Evolutionary conservation across 2,329 filamentous ascomycete species (phyloP).

Genomic region (Aspergillus tamarii): DNA sequence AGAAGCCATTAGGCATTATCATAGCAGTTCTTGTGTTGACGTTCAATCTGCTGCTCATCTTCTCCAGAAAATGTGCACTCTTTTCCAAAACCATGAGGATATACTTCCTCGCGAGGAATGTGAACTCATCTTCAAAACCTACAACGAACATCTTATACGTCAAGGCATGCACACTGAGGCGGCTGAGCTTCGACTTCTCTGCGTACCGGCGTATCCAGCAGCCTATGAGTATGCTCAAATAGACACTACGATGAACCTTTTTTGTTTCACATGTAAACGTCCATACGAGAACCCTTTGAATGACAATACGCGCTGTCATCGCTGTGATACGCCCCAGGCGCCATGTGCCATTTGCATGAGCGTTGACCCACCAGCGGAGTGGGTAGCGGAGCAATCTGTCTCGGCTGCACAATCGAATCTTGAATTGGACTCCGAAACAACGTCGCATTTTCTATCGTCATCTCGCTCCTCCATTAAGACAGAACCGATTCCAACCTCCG

Average conservation of each 20-base stretch:
- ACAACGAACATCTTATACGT: slow-evolving; percentile 58
- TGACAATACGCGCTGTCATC: slow-evolving; percentile 56
- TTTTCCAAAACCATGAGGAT: slow-evolving; percentile 42
- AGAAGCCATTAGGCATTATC: slow-evolving; percentile 45
- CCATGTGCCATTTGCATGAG: slow-evolving; percentile 48
- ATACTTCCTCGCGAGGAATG: slow-evolving; percentile 51
- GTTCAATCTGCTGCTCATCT: slow-evolving; percentile 47
- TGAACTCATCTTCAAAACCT: slow-evolving; percentile 59
- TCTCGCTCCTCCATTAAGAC: slow-evolving; percentile 46
- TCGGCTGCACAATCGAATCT: slow-evolving; percentile 17
- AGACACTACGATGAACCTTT: slow-evolving; percentile 58
- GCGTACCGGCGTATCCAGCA: slow-evolving; percentile 58
- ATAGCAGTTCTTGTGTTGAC: slow-evolving; percentile 42
- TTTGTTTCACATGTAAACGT: slow-evolving; percentile 60
- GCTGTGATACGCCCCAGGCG: slow-evolving; percentile 47
- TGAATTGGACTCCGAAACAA: slow-evolving; percentile 22
- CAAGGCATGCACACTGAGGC: slow-evolving; percentile 52
- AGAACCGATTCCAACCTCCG: slow-evolving; percentile 31
- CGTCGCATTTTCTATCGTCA: slow-evolving; percentile 49
- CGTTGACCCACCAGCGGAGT: slow-evolving; percentile 44
- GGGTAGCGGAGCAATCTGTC: slow-evolving; percentile 34
- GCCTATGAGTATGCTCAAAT: slow-evolving; percentile 61
- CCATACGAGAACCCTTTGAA: slow-evolving; percentile 55
- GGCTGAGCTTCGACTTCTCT: slow-evolving; percentile 58
- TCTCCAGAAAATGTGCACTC: slow-evolving; percentile 43